These are phyloP conservation scores for Lentinula sp. DNA, from an alignment of 768 basidiomycete genomes.

Conservation along the genomic window DNA sequence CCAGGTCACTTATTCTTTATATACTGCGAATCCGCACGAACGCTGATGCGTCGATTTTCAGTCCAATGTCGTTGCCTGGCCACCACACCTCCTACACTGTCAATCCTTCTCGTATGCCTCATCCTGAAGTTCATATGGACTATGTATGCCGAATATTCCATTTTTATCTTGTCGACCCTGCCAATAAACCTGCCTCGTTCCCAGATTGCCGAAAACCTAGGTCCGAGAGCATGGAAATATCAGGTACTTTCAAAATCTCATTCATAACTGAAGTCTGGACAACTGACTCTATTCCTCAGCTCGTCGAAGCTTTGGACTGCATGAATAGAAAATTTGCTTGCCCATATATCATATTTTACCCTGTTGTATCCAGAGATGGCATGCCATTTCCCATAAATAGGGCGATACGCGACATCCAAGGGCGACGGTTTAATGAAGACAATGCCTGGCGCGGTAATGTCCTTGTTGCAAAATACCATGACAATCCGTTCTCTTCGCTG, in stretches of 20 bases:
- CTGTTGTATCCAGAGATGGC: slow-evolving; percentile 67
- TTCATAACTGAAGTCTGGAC: slow-evolving; percentile 9
- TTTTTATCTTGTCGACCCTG: neutral
- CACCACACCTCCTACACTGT: slow-evolving; percentile 39
- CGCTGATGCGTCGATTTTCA: slow-evolving; percentile 12
- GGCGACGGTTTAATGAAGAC: slow-evolving; percentile 50
- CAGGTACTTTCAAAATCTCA: slow-evolving; percentile 37
- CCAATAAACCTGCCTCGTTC: neutral
- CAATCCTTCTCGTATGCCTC: slow-evolving; percentile 59
- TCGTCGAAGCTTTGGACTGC: slow-evolving; percentile 72
- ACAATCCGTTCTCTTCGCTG: slow-evolving; percentile 51
- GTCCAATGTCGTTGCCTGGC: slow-evolving; percentile 37
- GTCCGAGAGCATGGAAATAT: slow-evolving; percentile 65
- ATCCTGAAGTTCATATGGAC: slow-evolving; percentile 84
- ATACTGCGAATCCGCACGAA: neutral
- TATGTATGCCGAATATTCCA: slow-evolving; percentile 34
- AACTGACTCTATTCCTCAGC: slow-evolving; percentile 31
- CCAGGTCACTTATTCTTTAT: slow-evolving; percentile 38
- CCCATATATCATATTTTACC: slow-evolving; percentile 81
- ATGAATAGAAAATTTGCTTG: slow-evolving; percentile 75
- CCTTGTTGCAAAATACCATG: slow-evolving; percentile 65
- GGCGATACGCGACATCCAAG: slow-evolving; percentile 71
- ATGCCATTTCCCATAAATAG: slow-evolving; percentile 82
- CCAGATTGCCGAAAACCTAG: slow-evolving; percentile 66
- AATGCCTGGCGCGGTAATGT: slow-evolving; percentile 78